phyloP scores from a whole-genome alignment of 1,284 basidiomycete species.

The Cutaneotrichosporon sp. region DNA sequence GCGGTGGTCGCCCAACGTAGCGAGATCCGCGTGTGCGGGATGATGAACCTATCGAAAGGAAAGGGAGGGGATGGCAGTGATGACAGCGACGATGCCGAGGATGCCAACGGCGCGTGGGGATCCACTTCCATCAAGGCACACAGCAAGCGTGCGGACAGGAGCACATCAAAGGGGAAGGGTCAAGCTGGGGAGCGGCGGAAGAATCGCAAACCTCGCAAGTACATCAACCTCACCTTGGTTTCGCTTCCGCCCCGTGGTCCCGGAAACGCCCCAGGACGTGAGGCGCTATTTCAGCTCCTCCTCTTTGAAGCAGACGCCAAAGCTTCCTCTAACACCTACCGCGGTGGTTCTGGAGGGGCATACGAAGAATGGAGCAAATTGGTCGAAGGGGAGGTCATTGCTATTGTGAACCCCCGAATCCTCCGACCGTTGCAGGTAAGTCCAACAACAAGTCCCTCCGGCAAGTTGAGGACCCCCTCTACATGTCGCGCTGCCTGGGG shows the following conservation, averaged over 20 bases:
- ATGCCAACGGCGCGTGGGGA: conserved; percentile 2
- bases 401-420: conserved; percentile 80
- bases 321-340: too few species aligned
- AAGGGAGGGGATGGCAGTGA: conserved; percentile 20
- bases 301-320: conserved; percentile 80
- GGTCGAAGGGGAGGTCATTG: conserved; percentile 80
- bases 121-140: too few species aligned
- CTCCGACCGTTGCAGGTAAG: conserved; percentile 78
- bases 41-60: conserved; percentile 19
- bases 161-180: too few species aligned
- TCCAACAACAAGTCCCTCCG: too few species aligned
- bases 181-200: too few species aligned
- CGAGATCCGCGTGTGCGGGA: conserved; percentile 52
- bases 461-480: too few species aligned
- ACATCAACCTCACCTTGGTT: conserved; percentile 74
- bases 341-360: conserved; percentile 84
- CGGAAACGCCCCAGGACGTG: conserved; percentile 57
- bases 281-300: conserved; percentile 73
- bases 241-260: conserved; percentile 56
- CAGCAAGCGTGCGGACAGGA: too few species aligned
- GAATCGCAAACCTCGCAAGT: conserved; percentile 55
- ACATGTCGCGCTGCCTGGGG: too few species aligned
- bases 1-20: conserved; percentile 83
- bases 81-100: conserved; percentile 7
- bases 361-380: conserved; percentile 78